Conservation (phyloP, 176 grass and related monocot species). For the Triticum timopheevii region DNA sequence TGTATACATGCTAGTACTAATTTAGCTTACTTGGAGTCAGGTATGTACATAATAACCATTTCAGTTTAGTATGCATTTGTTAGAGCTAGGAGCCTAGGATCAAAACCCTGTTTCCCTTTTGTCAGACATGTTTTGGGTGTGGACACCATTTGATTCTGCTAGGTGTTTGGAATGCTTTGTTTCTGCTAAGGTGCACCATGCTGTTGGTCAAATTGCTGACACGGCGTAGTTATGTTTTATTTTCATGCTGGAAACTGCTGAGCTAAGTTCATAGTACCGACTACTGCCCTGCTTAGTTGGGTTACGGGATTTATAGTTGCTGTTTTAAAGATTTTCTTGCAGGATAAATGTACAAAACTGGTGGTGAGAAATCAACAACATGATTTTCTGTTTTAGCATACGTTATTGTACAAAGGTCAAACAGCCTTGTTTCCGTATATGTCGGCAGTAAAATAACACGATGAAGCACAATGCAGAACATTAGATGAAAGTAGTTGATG, state of each 20-base stretch:
- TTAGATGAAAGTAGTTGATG: background rate
- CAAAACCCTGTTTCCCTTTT: background rate
- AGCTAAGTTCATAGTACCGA: conserved; percentile 4
- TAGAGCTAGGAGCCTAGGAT: background rate
- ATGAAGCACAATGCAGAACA: background rate
- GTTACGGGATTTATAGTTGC: background rate
- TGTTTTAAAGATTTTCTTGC: background rate
- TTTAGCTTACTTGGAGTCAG: background rate
- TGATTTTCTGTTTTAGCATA: background rate
- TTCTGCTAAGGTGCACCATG: background rate
- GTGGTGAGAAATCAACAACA: background rate
- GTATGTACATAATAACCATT: background rate
- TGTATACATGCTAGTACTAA: background rate
- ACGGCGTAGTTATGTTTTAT: background rate
- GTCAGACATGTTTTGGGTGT: background rate
- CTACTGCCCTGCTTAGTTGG: background rate
- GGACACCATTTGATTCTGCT: background rate
- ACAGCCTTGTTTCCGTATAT: background rate
- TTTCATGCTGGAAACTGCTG: background rate
- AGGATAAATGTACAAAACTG: background rate
- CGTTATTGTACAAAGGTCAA: background rate
- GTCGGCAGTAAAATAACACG: background rate
- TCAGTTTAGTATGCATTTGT: background rate
- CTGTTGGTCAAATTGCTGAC: background rate
- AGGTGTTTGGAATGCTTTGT: conserved; percentile 4